Base-by-base conservation (phyloP, 495 filamentous ascomycete genomes). In the Aspergillus sclerotiicarbonarius region DNA sequence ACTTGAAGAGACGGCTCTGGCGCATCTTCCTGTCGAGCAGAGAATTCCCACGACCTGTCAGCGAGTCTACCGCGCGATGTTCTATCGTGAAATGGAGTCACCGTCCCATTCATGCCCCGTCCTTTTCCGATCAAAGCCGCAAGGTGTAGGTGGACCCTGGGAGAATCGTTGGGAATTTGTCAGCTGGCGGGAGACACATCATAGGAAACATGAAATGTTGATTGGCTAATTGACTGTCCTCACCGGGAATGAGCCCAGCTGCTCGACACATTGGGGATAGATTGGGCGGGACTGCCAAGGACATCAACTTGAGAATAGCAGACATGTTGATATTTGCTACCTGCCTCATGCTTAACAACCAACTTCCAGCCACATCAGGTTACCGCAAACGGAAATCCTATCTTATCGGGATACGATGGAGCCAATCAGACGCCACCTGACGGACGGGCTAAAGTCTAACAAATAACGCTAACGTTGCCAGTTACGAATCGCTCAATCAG, bases 1-100 rank as follows among this genome's bases (percentile, higher is more conserved):
- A 15, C 20, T 62, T 13, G 66, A 69, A 45, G 66, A 69, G 20
- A 10, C 18, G 9, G 33, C 37, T 3, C 3, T 59, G 18, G 6
- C 12, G 8, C 35, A 37, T 50, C 30, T 64, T 8, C 55, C 60
- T 2, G 25, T 66, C 20, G 58, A 56, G 10, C 30, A 66, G 35
- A 52, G 64, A 21, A 8, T 61, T 16, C 58, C 58, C 3, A 18
- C 30, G 25, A 54, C 58, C 13, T 10, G 41, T 16, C 53, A 58
- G 0, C 57, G 54, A 25, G 30, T 57, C 13, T 50, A 57, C 15
- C 45, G 50, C 8, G 15, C 46, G 32, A 21, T 44, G 18, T 25
- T 48, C 15, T 8, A 13, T 50, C 25, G 37, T 8, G 43, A 60
- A 18, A 43, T 32, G 2, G 54, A 49, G 16, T 6, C 45, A 4